phyloP scores from a whole-genome alignment of 345 rosid genomes.

The Populus nigra region DNA sequence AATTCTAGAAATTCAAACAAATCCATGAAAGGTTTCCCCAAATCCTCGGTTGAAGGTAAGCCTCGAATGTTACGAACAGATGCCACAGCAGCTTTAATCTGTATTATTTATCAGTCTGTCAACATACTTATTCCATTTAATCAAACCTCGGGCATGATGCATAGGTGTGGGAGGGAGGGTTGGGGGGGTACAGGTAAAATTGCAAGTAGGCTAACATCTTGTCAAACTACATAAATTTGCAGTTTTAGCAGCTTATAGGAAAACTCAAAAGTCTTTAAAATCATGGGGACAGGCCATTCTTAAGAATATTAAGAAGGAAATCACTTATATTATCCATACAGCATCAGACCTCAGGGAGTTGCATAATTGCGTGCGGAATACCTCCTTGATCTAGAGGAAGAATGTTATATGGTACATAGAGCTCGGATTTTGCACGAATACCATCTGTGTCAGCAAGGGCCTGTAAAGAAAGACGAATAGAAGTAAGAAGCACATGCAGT shows the following conservation, averaged over 20 bases:
- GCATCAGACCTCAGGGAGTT: slow-evolving; percentile 69
- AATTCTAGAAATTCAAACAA: slow-evolving; percentile 72
- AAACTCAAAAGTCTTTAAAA: not conserved
- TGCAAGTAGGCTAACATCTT: slow-evolving; percentile 5
- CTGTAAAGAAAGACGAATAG: slow-evolving; percentile 35
- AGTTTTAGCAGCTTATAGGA: not conserved
- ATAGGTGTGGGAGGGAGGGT: not conserved
- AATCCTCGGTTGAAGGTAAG: slow-evolving; percentile 54
- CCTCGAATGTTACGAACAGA: slow-evolving; percentile 61
- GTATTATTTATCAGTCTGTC: slow-evolving; percentile 31
- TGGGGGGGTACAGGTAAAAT: not conserved
- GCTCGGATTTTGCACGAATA: slow-evolving; percentile 49
- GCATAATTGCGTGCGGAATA: slow-evolving; percentile 78
- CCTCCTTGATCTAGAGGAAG: slow-evolving; percentile 88
- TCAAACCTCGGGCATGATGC: slow-evolving; percentile 7
- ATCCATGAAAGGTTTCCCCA: slow-evolving; percentile 55
- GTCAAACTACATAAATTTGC: not conserved
- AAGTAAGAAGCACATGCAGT: not conserved
- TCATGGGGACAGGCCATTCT: not conserved
- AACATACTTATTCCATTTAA: slow-evolving; percentile 9
- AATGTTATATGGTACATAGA: slow-evolving; percentile 81
- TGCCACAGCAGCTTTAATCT: slow-evolving; percentile 81
- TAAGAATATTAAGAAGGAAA: slow-evolving; percentile 15
- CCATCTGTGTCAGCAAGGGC: slow-evolving; percentile 60
- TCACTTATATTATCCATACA: slow-evolving; percentile 12